Conservation (phyloP, 208 protist genomes). For the Eutreptiella sp. region DNA sequence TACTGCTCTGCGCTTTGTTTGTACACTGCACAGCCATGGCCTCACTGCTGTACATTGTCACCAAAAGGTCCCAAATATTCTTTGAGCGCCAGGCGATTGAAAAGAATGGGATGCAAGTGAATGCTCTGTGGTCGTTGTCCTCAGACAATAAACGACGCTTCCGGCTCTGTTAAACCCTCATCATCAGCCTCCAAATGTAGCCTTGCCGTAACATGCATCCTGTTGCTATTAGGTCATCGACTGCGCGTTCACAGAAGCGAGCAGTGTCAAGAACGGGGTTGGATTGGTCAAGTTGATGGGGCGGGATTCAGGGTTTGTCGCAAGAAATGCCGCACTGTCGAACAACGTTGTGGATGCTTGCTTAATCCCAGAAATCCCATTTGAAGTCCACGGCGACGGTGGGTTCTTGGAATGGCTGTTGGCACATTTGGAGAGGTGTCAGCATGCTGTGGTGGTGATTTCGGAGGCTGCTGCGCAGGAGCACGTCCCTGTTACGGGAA, state of each 20-base stretch:
- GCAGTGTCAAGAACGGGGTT: conserved; percentile 76
- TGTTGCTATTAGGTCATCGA: conserved; percentile 77
- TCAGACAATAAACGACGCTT: no score
- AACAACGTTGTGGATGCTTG: conserved; percentile 79
- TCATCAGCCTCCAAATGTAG: no score
- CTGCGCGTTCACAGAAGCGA: conserved; percentile 78
- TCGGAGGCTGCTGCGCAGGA: conserved; percentile 86
- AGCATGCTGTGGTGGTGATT: conserved; percentile 82
- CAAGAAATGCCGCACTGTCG: conserved; percentile 75
- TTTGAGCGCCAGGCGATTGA: no score
- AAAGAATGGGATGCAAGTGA: no score
- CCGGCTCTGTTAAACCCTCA: no score
- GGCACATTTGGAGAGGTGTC: conserved; percentile 56
- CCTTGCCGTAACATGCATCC: no score
- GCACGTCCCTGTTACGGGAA: no score
- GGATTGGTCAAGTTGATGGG: conserved; percentile 92
- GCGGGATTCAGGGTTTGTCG: conserved; percentile 85
- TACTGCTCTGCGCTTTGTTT: no score
- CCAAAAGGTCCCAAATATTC: no score
- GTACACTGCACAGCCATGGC: no score
- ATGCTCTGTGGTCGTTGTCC: no score
- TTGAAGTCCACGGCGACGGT: conserved; percentile 53
- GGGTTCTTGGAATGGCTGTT: conserved; percentile 66
- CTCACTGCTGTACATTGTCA: no score
- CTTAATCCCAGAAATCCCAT: conserved; percentile 77